A percentile compares a stretch with the other conserved stretches of the same genome.
phyloP scores from a whole-genome alignment of 257 asterid species.

The Thymus quinquecostatus region DNA sequence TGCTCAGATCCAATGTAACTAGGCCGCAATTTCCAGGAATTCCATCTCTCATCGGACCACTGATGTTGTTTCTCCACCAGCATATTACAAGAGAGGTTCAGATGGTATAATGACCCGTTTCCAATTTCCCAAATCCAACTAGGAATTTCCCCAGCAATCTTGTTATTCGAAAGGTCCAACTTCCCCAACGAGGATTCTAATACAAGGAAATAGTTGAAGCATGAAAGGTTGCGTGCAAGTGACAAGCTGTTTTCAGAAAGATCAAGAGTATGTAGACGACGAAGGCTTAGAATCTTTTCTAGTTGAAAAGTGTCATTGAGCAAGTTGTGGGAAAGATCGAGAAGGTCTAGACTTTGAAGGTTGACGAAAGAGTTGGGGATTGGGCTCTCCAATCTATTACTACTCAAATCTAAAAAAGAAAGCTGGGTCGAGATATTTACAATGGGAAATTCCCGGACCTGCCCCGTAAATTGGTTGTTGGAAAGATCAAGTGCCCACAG shows the following conservation, averaged over 20 bases:
- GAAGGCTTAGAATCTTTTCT: not conserved
- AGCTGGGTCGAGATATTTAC: not conserved
- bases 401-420: not conserved
- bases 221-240: slow-evolving; percentile 21
- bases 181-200: rapidly evolving
- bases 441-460: not conserved
- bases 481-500: not conserved
- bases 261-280: not conserved
- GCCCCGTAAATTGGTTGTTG: not conserved
- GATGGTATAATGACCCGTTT: not conserved
- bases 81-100: slow-evolving; percentile 42
- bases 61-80: slow-evolving; percentile 3
- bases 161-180: slow-evolving; percentile 50
- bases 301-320: too few species aligned
- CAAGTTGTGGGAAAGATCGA: too few species aligned
- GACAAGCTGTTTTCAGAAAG: slow-evolving; percentile 46
- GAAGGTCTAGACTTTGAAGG: too few species aligned
- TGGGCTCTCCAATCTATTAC: not conserved
- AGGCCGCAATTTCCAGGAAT: too few species aligned
- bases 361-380: not conserved
- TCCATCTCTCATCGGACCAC: too few species aligned
- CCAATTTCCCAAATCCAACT: slow-evolving; percentile 50
- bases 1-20: too few species aligned
- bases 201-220: not conserved
- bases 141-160: slow-evolving; percentile 39